phyloP scores from a whole-genome alignment of 257 asterid species.

The Solanum megistacrolobum region DNA sequence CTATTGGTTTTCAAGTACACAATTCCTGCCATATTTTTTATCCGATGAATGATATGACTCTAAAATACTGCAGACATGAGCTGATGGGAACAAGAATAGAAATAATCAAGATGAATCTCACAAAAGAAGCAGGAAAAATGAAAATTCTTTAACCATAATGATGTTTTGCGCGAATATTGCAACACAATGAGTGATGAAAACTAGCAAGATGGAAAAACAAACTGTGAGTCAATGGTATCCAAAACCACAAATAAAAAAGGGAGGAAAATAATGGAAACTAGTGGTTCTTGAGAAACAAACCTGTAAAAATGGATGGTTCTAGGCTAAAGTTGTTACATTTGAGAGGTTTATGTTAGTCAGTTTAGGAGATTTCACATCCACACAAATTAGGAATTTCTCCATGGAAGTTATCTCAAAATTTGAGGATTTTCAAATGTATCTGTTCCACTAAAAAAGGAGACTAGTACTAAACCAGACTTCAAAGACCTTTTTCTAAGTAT shows the following conservation, averaged over 20 bases:
- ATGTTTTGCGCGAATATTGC: background rate
- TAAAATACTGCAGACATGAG: background rate
- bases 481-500: background rate
- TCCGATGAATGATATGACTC: background rate
- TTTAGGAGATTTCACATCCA: background rate
- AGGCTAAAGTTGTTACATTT: background rate
- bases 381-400: background rate
- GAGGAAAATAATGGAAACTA: background rate
- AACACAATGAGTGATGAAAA: background rate
- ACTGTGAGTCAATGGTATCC: background rate
- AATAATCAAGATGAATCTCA: background rate
- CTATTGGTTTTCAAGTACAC: constrained; percentile 62
- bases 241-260: background rate
- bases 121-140: constrained; percentile 10
- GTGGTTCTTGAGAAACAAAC: background rate
- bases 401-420: background rate
- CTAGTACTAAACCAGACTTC: background rate
- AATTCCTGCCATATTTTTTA: constrained; percentile 53
- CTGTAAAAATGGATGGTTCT: background rate
- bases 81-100: background rate
- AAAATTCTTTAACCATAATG: background rate
- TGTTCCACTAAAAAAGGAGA: background rate
- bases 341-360: background rate
- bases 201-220: background rate
- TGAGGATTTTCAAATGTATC: background rate